Base-by-base conservation (phyloP, 2,329 filamentous ascomycete species). In the Botrytis porri region DNA sequence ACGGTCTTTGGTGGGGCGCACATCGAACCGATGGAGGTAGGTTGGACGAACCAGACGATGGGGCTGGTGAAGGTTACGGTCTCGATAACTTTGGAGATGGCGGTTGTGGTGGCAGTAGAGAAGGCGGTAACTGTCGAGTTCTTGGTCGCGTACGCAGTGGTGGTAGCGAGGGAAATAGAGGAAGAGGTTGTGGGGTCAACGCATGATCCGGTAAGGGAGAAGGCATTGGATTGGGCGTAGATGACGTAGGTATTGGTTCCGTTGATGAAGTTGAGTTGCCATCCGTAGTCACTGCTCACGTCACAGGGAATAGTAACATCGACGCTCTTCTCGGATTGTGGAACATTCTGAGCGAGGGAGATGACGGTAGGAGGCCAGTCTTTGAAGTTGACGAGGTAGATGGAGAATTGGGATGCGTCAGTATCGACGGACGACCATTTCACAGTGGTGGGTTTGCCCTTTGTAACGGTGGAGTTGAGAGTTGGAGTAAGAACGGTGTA, bases 251-350 rank as follows among this genome's bases (percentile, higher is more conserved):
- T 72, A 10, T 72, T 72, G 18, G 70, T 72, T n/a, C 70, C 70
- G 20, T 72, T 72, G 70, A 72, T 72, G 70, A 72, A 72, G 39
- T 72, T 72, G 14, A 72, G 16, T 67, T 72, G 70, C 70, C 70
- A 72, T 41, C 70, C 70, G 29, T 72, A 72, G 39, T 67, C 62
- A 59, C 48, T 67, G 1, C 9, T 54, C 16, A 67, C 25, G 14
- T 48, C 25, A 25, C 70, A 72, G 32, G 70, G 70, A 20, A 72
- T 72, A 1, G 29, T 51, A 32, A 72, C 62, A 20, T 72, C 70
- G 22, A 72, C 25, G 9, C 62, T 54, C 8, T 35, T n/a, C 1
- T 59, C 62, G 7, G 37, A 41, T 48, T 67, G 39, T 22, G 70
- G 70, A 16, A 72, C 70, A 48, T 72, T 48, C 25, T 72, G 70